Conservation (phyloP, 2,329 filamentous ascomycete genomes). For the Diaporthe humulicola region DNA sequence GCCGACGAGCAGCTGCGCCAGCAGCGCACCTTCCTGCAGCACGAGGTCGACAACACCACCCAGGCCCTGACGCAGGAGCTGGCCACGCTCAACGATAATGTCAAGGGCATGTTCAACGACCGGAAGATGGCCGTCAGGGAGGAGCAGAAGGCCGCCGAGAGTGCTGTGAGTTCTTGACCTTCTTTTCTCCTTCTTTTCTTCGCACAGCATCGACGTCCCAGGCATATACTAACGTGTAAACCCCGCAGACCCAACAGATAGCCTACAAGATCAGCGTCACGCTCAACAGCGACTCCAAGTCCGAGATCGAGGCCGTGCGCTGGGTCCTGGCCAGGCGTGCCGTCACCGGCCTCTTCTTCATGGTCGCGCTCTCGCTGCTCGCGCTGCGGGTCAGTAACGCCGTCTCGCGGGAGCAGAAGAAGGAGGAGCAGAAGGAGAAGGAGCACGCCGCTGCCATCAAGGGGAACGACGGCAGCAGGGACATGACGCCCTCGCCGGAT, state of each 20-base stretch:
- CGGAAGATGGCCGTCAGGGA: conserved; percentile 92
- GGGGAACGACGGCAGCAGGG: conserved; percentile 59
- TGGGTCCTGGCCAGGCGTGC: conserved; percentile 83
- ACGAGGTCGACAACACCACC: conserved; percentile 92
- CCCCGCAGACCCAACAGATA: conserved; percentile 83
- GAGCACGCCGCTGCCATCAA: conserved; percentile 59
- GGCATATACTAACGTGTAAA: conserved; percentile 39
- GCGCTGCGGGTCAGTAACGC: conserved; percentile 73
- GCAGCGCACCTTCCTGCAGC: conserved; percentile 87
- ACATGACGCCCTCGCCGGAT: conserved; percentile 62
- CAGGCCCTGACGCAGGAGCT: conserved; percentile 90
- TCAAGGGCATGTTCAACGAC: conserved; percentile 97
- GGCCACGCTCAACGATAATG: conserved; percentile 83
- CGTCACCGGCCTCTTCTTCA: conserved; percentile 74
- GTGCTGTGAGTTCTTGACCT: conserved; percentile 68
- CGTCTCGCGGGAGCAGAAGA: conserved; percentile 63
- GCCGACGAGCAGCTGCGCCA: conserved; percentile 86
- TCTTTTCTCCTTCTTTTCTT: not conserved
- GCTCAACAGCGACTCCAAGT: conserved; percentile 90
- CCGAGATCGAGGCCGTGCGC: conserved; percentile 89
- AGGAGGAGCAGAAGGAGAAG: conserved; percentile 58
- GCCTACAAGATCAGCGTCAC: conserved; percentile 96
- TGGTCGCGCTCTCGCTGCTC: conserved; percentile 72
- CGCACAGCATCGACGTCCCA: not conserved
- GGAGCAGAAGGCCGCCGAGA: conserved; percentile 88